phyloP scores from a whole-genome alignment of 1,284 basidiomycete species.

The Austroboletus olivaceoglutinosus region DNA sequence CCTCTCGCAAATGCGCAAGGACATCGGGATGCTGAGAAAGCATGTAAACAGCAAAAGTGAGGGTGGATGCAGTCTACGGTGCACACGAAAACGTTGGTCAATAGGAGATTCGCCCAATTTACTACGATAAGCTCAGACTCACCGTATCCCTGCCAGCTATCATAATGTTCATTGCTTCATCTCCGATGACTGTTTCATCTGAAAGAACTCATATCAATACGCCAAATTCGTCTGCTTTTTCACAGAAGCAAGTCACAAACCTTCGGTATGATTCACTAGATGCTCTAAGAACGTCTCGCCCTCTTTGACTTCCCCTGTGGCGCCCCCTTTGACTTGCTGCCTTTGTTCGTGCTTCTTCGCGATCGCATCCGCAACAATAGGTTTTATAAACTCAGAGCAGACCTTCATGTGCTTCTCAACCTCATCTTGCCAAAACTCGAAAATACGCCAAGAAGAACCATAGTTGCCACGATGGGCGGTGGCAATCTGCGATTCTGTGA shows the following conservation, averaged over 20 bases:
- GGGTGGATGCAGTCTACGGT: slow-evolving; percentile 45
- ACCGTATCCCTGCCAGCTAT: slow-evolving; percentile 44
- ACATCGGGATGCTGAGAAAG: slow-evolving; percentile 51
- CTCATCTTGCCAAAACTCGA: slow-evolving; percentile 24
- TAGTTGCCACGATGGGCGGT: slow-evolving; percentile 13
- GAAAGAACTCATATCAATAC: slow-evolving; percentile 2
- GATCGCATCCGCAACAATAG: slow-evolving; percentile 29
- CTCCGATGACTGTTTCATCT: slow-evolving; percentile 37
- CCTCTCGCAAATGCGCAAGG: slow-evolving; percentile 46
- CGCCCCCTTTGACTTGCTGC: neutral
- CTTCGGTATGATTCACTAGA: slow-evolving; percentile 18
- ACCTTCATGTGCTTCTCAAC: slow-evolving; percentile 17
- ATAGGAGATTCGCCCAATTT: neutral
- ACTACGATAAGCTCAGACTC: slow-evolving; percentile 1
- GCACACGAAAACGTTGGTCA: slow-evolving; percentile 4
- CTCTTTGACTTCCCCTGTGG: slow-evolving; percentile 12
- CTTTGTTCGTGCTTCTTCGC: slow-evolving; percentile 22
- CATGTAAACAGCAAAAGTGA: slow-evolving; percentile 56
- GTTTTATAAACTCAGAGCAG: slow-evolving; percentile 28
- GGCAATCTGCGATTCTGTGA: slow-evolving; percentile 18
- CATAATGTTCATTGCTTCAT: slow-evolving; percentile 42
- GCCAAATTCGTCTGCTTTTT: neutral
- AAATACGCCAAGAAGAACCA: slow-evolving; percentile 26
- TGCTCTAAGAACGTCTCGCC: slow-evolving; percentile 32
- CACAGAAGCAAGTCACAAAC: neutral